phyloP scores from a whole-genome alignment of 2,329 filamentous ascomycete species.

The Phialophora macrospora region DNA sequence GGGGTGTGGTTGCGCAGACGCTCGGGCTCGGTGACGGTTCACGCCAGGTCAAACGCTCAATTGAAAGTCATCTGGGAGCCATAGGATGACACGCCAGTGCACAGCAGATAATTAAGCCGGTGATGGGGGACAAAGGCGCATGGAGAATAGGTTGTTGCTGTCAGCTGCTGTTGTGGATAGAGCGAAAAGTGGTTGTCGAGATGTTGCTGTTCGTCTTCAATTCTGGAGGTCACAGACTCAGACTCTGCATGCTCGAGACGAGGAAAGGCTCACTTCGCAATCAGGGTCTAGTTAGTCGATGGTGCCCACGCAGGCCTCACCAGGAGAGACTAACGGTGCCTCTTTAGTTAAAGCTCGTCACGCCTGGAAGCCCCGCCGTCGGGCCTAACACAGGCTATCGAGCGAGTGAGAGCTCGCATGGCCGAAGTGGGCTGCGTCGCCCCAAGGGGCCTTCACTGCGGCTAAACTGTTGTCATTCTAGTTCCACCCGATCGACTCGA shows the following conservation, averaged over 20 bases:
- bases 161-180: constrained; percentile 9
- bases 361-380: constrained; percentile 4
- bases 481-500: constrained; percentile 17
- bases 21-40: constrained; percentile 16
- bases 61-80: constrained; percentile 7
- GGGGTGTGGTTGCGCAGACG: constrained; percentile 28
- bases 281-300: constrained; percentile 6
- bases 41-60: constrained; percentile 24
- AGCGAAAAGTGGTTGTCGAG: constrained; percentile 14
- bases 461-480: constrained; percentile 20
- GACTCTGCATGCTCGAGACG: background rate
- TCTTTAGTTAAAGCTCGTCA: constrained; percentile 18
- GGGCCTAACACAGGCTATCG: constrained; percentile 11
- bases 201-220: constrained; percentile 2
- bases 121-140: constrained; percentile 11
- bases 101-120: constrained; percentile 5
- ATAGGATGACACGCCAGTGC: background rate
- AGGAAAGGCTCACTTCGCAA: constrained; percentile 8
- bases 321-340: constrained; percentile 3
- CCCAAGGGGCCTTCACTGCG: constrained; percentile 6
- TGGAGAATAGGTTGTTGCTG: constrained; percentile 12
- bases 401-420: constrained; percentile 18
- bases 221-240: background rate
- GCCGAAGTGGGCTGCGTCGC: constrained; percentile 8
- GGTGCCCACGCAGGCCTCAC: background rate